Base-by-base conservation (phyloP, 352 stramenopile genomes). In the Globisporangium echinulatum region DNA sequence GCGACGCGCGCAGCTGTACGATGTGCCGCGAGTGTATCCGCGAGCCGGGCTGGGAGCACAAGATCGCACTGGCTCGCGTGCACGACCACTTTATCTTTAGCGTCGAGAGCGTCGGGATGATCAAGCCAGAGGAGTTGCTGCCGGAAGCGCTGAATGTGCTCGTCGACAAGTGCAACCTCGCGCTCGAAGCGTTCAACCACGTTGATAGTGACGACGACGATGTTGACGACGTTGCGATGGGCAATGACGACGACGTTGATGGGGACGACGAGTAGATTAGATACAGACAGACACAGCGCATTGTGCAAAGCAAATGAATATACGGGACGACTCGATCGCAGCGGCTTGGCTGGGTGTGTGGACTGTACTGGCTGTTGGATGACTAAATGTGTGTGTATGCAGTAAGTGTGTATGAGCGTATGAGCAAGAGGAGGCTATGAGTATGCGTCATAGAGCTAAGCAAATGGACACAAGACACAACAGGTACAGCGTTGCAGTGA, bases 1-100 rank as follows among this genome's bases (percentile, higher is more conserved):
- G 92, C 52, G 72, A 95, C 58, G 62, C 88, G 46, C 79, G 86
- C 54, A 77, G 88, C 48, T 99, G 96, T 62, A 98, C 93, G 38
- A 98, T 98, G 94, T 98, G 91, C 64, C 81, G 96, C 39, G 97
- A 99, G 70, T 99, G 92, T 69, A 98, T 98, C 63, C 84, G 94
- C 38, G 84, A 92, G 62, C 82, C 84, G 38, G 71, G 67, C 14
- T 96, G 85, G 86, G 80, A 87, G 38, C 82, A 94, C 10, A 90
- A 85, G 54, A 90, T 99, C 36, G 74, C 80, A 58, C 88, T 99
- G 17, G 88, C 77, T 42, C 85, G 96, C 48, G 83, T 97, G 61
- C 90, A 83, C 43, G 88, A 99, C 74, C 96, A 99, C 73, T 99
- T 99, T 70, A 98, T 99, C 69, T 99, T 92, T 59, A 91, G 74